Evolutionary conservation across 2,329 filamentous ascomycete species (phyloP).

Genomic region (Fusarium sp.): DNA sequence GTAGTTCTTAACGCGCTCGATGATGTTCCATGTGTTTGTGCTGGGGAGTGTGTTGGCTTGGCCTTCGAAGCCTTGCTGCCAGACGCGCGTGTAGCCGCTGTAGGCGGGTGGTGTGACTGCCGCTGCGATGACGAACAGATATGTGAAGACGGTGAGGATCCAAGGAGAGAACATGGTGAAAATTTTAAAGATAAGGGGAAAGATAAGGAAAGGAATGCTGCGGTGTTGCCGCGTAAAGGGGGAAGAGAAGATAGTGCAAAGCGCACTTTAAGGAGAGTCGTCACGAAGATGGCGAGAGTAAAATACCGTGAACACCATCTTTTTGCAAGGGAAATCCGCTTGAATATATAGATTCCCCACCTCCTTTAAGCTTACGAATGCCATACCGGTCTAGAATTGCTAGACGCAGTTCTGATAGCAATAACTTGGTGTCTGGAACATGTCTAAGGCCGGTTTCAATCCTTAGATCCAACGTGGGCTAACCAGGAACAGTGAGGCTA

Average conservation of each 20-base stretch:
- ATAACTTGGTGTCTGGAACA: conserved; percentile 13
- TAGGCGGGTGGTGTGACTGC: conserved; percentile 52
- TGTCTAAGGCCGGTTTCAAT: conserved; percentile 1
- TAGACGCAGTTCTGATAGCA: neutral
- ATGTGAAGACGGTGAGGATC: conserved; percentile 40
- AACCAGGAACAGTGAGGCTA: neutral
- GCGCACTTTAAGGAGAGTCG: conserved; percentile 1
- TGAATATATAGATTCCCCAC: conserved; percentile 3
- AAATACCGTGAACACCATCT: neutral
- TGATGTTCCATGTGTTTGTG: conserved; percentile 52
- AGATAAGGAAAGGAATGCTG: neutral
- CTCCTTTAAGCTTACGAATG: neutral
- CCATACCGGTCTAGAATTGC: conserved; percentile 13
- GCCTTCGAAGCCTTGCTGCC: conserved; percentile 56
- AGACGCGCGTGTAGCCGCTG: conserved; percentile 49
- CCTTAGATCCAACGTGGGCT: neutral
- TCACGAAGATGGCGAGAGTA: neutral
- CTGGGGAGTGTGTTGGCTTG: conserved; percentile 45
- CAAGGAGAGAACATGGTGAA: conserved; percentile 36
- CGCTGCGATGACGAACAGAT: conserved; percentile 43
- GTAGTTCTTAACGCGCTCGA: conserved; percentile 51
- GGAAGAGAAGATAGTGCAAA: neutral
- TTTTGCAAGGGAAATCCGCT: neutral
- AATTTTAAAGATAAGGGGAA: neutral
- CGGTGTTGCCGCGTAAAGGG: conserved; percentile 10